phyloP scores from a whole-genome alignment of 2,329 filamentous ascomycete species.

The Fusarium floridanum region DNA sequence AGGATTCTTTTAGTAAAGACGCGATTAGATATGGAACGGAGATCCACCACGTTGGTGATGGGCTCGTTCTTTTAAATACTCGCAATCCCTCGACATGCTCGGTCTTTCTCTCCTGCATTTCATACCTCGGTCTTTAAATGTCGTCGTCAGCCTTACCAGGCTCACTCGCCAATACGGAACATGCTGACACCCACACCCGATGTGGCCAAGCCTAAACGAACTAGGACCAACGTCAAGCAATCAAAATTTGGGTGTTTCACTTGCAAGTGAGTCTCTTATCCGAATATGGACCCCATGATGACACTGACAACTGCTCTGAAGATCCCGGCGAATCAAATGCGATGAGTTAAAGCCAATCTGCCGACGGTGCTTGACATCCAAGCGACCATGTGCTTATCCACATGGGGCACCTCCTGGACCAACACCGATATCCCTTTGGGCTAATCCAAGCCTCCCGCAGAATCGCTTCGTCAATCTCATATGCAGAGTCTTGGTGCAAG shows the following conservation, averaged over 20 bases:
- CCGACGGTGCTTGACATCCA: background rate
- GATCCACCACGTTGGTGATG: background rate
- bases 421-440: background rate
- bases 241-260: background rate
- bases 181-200: background rate
- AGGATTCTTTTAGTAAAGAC: background rate
- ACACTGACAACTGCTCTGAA: background rate
- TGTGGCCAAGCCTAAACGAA: background rate
- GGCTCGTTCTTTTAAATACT: background rate
- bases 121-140: background rate
- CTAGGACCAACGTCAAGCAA: background rate
- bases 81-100: background rate
- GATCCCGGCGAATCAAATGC: background rate
- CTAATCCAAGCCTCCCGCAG: background rate
- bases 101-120: background rate
- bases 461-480: background rate
- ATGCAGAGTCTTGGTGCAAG: background rate
- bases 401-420: background rate
- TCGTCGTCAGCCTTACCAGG: background rate
- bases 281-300: too few relatives aligned
- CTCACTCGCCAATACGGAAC: background rate
- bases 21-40: background rate
- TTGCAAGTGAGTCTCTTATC: background rate
- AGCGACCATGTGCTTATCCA: background rate
- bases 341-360: background rate